Conservation (phyloP, 768 basidiomycete species). For the Obba rivulosa region DNA sequence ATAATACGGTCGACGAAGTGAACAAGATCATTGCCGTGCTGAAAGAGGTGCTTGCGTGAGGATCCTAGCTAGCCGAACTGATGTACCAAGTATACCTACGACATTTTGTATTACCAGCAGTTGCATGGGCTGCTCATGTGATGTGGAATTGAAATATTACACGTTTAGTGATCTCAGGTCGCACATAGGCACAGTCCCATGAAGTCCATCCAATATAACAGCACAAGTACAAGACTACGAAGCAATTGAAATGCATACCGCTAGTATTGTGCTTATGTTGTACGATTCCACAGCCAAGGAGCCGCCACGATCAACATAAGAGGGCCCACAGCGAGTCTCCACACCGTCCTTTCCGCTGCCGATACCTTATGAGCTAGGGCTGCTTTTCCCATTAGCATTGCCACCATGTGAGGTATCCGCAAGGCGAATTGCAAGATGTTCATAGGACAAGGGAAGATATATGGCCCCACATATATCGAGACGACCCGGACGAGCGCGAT, state of each 20-base stretch:
- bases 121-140: not conserved
- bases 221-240: too few relatives aligned
- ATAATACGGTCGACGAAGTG: constrained; percentile 73
- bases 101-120: not conserved
- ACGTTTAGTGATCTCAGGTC: too few relatives aligned
- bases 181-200: too few relatives aligned
- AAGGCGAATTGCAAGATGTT: constrained; percentile 34
- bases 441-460: constrained; percentile 47
- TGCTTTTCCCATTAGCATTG: not conserved
- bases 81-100: too few relatives aligned
- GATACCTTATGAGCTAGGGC: constrained; percentile 5
- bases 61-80: too few relatives aligned
- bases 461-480: constrained; percentile 26
- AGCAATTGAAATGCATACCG: too few relatives aligned
- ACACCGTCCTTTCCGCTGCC: constrained; percentile 26
- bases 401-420: constrained; percentile 2
- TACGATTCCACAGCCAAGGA: constrained; percentile 23
- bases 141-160: too few relatives aligned
- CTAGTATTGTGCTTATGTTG: not conserved
- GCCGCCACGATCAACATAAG: constrained; percentile 26
- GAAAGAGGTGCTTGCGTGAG: constrained; percentile 41
- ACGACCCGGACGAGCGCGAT: constrained; percentile 33
- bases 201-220: too few relatives aligned
- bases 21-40: constrained; percentile 51
- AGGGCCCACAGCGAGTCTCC: constrained; percentile 39